phyloP scores from a whole-genome alignment of 805 yeast species.

The Zygotorulaspora florentina region DNA sequence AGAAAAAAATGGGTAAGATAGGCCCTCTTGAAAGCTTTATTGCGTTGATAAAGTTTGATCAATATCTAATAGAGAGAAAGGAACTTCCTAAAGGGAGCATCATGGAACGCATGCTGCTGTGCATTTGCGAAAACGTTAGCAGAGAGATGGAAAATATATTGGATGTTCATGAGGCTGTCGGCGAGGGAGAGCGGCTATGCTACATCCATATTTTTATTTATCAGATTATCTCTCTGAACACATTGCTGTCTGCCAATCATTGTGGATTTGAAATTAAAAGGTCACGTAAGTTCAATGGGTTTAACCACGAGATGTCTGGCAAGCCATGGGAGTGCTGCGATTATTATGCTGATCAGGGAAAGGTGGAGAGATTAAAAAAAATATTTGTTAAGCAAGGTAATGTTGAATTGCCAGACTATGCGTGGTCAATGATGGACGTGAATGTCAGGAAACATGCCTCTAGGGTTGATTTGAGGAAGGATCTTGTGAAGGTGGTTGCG shows the following conservation, averaged over 20 bases:
- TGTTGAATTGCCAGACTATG: background rate
- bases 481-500: conserved; percentile 5
- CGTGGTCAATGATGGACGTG: conserved; percentile 4
- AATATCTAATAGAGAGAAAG: conserved; percentile 8
- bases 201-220: conserved; percentile 14
- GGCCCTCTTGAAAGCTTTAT: conserved; percentile 9
- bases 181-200: conserved; percentile 5
- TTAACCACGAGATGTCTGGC: conserved; percentile 4
- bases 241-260: conserved; percentile 8
- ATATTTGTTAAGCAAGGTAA: background rate
- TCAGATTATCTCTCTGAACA: conserved; percentile 15
- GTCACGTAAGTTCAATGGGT: conserved; percentile 10
- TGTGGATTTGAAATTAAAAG: conserved; percentile 1
- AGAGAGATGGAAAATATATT: background rate
- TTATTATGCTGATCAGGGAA: background rate
- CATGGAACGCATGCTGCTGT: background rate
- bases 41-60: conserved; percentile 12
- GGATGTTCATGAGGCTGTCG: background rate
- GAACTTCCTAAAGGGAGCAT: conserved; percentile 3
- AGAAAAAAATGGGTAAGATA: background rate
- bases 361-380: background rate
- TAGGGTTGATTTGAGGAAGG: background rate
- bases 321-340: background rate
- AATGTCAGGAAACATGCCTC: conserved; percentile 10
- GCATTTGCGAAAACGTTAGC: conserved; percentile 1